Evolutionary conservation across 2,329 filamentous ascomycete genomes (phyloP), one percentile per base, ranked within the genome.

Genomic region (Penicillium sp.): DNA sequence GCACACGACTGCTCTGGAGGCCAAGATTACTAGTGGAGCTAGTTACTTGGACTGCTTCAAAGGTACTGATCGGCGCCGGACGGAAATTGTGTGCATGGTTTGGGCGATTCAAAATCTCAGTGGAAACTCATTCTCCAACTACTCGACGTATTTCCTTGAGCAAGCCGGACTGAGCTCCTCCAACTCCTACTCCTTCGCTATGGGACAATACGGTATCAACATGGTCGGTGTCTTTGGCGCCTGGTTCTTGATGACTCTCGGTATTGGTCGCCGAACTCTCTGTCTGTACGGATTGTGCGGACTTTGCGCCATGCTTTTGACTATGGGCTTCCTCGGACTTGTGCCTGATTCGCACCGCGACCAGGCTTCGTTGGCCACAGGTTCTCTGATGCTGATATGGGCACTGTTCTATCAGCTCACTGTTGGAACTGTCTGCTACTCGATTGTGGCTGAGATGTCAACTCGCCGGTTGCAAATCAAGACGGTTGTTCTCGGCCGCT

Each of bases 391-490:
- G 88, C 79, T 94, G 27, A 72, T 86, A 49, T 94, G 88, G 88
- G 87, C 91, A 1, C 76, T 94, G 39, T 83, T 87, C 63, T 96
- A 96, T 74, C 90, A 96, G 69, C 79, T 93, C 41, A 89, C 90
- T 0, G 91, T 96, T 42, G 91, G 91, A 32, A 94, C 91, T 0
- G 90, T 96, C 7, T 91, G 88, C 72, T 96, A 95, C 75, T 94
- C 90, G 0, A 82, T 96, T 9, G 91, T 96, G 4, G 84, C 89
- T 1, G 91, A 96, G 70, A 74, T 96, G 18, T 91, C 90, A 0
- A 91, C 90, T 0, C 84, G 89, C 12, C 83, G 91, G 2, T 80
- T 97, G 27, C 88, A 92, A 67, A 92, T 95, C 77, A 96, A 96
- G 78, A 96, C 92, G 0, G 88, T 96, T 18, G 91, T 94, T 1